Base-by-base conservation (phyloP, 2,329 filamentous ascomycete species). In the Tolypocladium tropicale region DNA sequence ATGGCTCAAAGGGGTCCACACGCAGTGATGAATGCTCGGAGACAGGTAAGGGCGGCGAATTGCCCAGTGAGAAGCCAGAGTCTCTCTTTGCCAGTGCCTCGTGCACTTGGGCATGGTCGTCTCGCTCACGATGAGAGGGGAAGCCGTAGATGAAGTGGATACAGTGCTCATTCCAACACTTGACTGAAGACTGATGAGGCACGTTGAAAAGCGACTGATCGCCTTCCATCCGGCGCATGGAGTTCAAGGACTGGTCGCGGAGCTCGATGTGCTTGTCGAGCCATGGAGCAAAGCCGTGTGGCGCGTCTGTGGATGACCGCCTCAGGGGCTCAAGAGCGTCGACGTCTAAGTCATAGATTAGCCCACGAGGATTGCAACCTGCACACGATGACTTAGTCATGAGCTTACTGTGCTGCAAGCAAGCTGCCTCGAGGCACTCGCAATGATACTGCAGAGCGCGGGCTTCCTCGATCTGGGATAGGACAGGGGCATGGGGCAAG, bases 101-200 rank as follows among this genome's bases (percentile, higher is more conserved):
- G 51, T 83, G 79, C 55, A 78, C 71, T 58, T 70, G 74, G 43
- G 72, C 64, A 64, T 84, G 81, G 37, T 71, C 71, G 55, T 82
- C 78, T 54, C 79, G 74, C 58, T 82, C 79, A 54, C 77, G 70
- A 39, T 70, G 70, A 56, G 73, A 76, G 37, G 71, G 63, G 63
- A 83, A 82, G 33, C 81, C 81, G 60, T 83, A 84, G 39, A 83
- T 76, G 65, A 82, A 83, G 65, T 80, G 76, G 57, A 80, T 68
- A 62, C 81, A 84, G 56, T 72, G 72, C 54, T 82, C 76, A 59
- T 82, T 72, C 67, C 72, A 76, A 66, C 81, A 84, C 65, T 80
- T 83, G 66, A 77, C 77, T 12, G 77, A 63, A 33, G 63, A 65
- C 53, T 28, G 14, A 60, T 54, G 52, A 52, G 50, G 52, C 46